Evolutionary conservation across 1,139 yeast genomes (phyloP).

Genomic region (Saccharomyces hybrid): DNA sequence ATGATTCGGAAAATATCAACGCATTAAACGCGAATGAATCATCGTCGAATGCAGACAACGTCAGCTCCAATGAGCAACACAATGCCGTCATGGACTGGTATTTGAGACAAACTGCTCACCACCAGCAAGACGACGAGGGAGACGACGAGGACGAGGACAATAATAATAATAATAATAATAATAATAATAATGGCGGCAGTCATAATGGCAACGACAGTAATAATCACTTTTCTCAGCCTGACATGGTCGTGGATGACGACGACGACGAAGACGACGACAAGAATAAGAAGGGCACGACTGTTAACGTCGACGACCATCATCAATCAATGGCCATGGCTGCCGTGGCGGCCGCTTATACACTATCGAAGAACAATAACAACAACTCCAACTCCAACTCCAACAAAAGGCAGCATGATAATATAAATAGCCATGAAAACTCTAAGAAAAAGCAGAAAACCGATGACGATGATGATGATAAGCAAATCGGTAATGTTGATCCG

Average conservation of each 20-base stretch:
- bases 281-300: background rate
- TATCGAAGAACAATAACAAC: background rate
- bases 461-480: background rate
- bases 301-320: slow-evolving; percentile 1
- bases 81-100: slow-evolving; percentile 33
- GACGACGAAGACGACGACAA: background rate
- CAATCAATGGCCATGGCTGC: slow-evolving; percentile 5
- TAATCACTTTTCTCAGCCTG: background rate
- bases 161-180: no score
- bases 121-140: slow-evolving; percentile 17
- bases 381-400: background rate
- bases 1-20: slow-evolving; percentile 2
- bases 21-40: background rate
- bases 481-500: background rate
- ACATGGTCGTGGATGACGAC: slow-evolving; percentile 1
- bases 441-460: background rate
- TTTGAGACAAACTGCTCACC: slow-evolving; percentile 19
- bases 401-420: background rate
- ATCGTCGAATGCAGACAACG: slow-evolving; percentile 11
- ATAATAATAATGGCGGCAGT: background rate
- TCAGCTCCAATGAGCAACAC: slow-evolving; percentile 30
- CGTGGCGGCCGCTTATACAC: background rate
- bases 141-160: slow-evolving; percentile 18
- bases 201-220: slow-evolving; percentile 1
- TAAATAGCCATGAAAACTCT: background rate